Percentiles rank a stretch among this genome's conserved stretches.
phyloP scores from a whole-genome alignment of 2,329 filamentous ascomycete species.

The Rasamsonia emersonii region DNA sequence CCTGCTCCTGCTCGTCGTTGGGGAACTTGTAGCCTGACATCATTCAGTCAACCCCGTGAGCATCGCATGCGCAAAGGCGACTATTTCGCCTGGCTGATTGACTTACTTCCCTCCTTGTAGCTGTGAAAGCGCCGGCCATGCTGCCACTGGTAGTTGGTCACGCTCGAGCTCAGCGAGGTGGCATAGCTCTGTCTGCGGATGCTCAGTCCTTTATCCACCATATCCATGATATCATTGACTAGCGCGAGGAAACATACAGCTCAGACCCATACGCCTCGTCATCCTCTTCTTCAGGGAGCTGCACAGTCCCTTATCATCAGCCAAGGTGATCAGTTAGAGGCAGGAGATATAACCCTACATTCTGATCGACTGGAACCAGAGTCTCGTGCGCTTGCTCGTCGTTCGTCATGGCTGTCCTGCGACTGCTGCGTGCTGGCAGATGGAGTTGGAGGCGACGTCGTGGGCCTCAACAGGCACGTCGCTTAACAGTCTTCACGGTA shows the following conservation, averaged over 20 bases:
- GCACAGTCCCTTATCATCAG: not conserved
- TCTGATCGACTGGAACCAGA: conserved; percentile 2
- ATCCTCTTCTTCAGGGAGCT: conserved; percentile 1
- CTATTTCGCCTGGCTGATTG: not conserved
- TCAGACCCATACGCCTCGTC: conserved; percentile 5
- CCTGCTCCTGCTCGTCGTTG: conserved; percentile 10
- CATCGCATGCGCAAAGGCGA: too few species aligned
- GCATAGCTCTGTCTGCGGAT: conserved; percentile 3
- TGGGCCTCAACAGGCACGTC: too few species aligned
- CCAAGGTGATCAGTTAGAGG: not conserved
- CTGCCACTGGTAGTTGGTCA: conserved; percentile 19
- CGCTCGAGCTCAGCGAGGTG: conserved; percentile 5
- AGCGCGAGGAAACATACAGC: conserved; percentile 1
- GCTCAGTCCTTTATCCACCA: not conserved
- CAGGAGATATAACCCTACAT: not conserved
- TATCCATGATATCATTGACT: not conserved
- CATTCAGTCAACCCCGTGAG: too few species aligned
- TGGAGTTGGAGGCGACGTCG: too few species aligned
- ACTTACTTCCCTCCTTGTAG: conserved; percentile 10
- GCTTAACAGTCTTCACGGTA: too few species aligned
- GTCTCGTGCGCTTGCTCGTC: not conserved
- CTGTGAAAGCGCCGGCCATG: conserved; percentile 17
- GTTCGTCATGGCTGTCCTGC: not conserved
- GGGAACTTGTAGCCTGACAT: conserved; percentile 9
- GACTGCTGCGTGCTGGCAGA: too few species aligned